Conservation (phyloP, 495 filamentous ascomycete genomes). For the Symbiotaphrina buchneri region DNA sequence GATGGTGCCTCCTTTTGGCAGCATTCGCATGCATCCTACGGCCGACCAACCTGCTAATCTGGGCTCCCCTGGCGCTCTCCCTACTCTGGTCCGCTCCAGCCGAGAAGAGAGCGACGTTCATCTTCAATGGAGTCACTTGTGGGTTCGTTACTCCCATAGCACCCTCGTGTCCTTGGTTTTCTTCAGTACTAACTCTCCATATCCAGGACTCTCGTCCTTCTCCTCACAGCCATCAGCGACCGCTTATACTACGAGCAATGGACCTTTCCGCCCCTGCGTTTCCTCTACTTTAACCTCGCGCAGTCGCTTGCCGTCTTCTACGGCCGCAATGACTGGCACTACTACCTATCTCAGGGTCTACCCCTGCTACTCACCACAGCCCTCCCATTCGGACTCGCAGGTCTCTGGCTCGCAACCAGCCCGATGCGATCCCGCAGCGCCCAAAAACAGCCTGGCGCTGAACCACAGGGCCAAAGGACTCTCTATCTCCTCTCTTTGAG, state of each 20-base stretch:
- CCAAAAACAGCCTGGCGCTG: constrained; percentile 8
- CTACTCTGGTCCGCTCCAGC: constrained; percentile 19
- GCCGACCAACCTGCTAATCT: constrained; percentile 78
- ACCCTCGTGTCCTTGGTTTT: too few relatives aligned
- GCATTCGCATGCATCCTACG: constrained; percentile 70
- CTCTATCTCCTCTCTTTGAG: constrained; percentile 35
- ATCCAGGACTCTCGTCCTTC: constrained; percentile 28
- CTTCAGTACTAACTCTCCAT: background rate
- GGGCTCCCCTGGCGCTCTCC: constrained; percentile 33
- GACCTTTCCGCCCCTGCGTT: constrained; percentile 78
- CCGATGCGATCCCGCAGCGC: constrained; percentile 12
- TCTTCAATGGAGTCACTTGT: constrained; percentile 39
- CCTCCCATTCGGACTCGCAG: constrained; percentile 48
- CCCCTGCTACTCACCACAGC: constrained; percentile 72
- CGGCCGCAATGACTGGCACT: constrained; percentile 77
- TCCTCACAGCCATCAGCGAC: constrained; percentile 44
- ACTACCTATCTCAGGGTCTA: constrained; percentile 77
- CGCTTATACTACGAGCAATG: constrained; percentile 65
- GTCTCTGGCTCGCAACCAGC: constrained; percentile 30
- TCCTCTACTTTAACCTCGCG: constrained; percentile 79
- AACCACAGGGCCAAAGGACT: constrained; percentile 11
- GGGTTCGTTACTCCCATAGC: constrained; percentile 23
- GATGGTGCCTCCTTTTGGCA: constrained; percentile 48
- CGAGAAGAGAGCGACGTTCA: constrained; percentile 25
- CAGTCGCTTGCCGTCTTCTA: constrained; percentile 80